Evolutionary conservation across 176 grass and related monocot species (phyloP).

Genomic region (Cocos nucifera): DNA sequence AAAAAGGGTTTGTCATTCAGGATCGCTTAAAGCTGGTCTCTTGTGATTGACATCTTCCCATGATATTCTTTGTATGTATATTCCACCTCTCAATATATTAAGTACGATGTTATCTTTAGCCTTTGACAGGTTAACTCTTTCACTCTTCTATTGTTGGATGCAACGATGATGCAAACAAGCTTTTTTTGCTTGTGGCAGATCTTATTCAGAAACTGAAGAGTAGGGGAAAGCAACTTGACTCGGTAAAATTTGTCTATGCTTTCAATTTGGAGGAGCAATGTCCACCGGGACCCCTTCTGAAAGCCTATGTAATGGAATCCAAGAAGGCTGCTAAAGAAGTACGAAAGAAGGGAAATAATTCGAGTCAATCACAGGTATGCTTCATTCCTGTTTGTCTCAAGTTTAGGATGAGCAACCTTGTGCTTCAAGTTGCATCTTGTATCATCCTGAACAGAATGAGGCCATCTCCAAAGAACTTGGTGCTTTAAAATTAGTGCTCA

Average conservation of each 20-base stretch:
- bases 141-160: no score
- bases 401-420: background rate
- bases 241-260: slow-evolving; percentile 17
- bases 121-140: no score
- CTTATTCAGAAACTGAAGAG: slow-evolving; percentile 42
- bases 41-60: no score
- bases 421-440: background rate
- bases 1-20: no score
- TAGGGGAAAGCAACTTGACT: slow-evolving; percentile 25
- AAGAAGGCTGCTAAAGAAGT: slow-evolving; percentile 25
- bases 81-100: no score
- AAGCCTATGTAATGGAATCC: slow-evolving; percentile 34
- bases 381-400: background rate
- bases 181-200: slow-evolving; percentile 24
- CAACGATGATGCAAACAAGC: no score
- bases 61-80: no score
- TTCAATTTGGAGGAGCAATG: slow-evolving; percentile 33
- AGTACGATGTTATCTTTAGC: no score
- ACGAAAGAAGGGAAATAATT: slow-evolving; percentile 11
- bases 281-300: slow-evolving; percentile 26
- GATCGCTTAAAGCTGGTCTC: no score
- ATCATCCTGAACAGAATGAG: slow-evolving; percentile 11
- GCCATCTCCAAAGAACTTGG: slow-evolving; percentile 20
- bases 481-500: slow-evolving; percentile 3
- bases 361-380: slow-evolving; percentile 25